phyloP scores from a whole-genome alignment of 805 yeast genomes.

The Cyberlindnera mississippiensis region DNA sequence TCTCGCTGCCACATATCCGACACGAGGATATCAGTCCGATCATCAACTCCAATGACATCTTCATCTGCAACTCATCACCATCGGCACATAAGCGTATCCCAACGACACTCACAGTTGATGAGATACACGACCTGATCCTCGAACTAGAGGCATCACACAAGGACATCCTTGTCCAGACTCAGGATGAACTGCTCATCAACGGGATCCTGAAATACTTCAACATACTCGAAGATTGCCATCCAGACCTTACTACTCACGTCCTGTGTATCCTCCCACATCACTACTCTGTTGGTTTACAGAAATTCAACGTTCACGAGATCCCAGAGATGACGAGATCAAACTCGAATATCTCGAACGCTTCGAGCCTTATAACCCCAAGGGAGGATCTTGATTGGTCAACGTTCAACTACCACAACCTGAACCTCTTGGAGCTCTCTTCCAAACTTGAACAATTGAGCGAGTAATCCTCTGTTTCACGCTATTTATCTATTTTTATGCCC shows the following conservation, averaged over 20 bases:
- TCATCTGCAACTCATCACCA: constrained; percentile 1
- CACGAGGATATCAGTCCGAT: constrained; percentile 7
- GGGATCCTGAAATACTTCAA: constrained; percentile 24
- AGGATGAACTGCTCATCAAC: constrained; percentile 20
- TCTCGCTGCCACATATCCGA: constrained; percentile 10
- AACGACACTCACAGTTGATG: constrained; percentile 11
- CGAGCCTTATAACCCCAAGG: constrained; percentile 12
- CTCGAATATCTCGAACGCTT: constrained; percentile 16
- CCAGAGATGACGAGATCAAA: constrained; percentile 25
- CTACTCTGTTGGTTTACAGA: constrained; percentile 21
- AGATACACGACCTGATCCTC: constrained; percentile 23
- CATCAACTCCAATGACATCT: neutral
- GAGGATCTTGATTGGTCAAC: constrained; percentile 14
- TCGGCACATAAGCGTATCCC: constrained; percentile 4
- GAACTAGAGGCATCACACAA: constrained; percentile 15
- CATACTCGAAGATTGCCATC: constrained; percentile 12
- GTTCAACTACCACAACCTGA: constrained; percentile 19
- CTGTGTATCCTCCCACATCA: constrained; percentile 23
- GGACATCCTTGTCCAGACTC: constrained; percentile 21
- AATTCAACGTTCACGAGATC: constrained; percentile 18
- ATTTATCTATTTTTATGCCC: neutral
- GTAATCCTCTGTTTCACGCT: neutral
- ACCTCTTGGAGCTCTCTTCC: constrained; percentile 19
- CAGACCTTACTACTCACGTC: constrained; percentile 16
- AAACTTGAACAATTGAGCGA: constrained; percentile 16